Evolutionary conservation across 305 asterid species (phyloP).

Genomic region (Salvia sclarea): DNA sequence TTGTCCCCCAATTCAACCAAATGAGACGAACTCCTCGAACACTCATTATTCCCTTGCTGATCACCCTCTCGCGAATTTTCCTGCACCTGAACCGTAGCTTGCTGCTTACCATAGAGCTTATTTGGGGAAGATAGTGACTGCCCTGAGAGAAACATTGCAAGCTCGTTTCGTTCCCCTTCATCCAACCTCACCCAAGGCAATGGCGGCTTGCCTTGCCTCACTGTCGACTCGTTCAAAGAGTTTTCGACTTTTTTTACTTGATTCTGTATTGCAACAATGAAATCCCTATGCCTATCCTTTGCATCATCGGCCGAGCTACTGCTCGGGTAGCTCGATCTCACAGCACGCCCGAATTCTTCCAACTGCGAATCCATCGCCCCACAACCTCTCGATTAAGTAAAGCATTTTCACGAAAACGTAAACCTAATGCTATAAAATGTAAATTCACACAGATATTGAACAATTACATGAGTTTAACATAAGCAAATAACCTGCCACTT

Average conservation of each 20-base stretch:
- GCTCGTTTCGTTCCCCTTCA: slow-evolving; percentile 81
- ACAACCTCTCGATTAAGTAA: background rate
- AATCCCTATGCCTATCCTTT: slow-evolving; percentile 68
- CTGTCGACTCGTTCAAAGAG: slow-evolving; percentile 53
- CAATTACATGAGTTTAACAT: background rate
- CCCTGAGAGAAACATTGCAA: slow-evolving; percentile 78
- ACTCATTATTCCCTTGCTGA: slow-evolving; percentile 34
- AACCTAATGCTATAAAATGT: background rate
- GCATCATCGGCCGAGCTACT: slow-evolving; percentile 59
- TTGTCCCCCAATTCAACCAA: slow-evolving; percentile 57
- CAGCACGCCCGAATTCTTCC: slow-evolving; percentile 91
- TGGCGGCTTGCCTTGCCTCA: slow-evolving; percentile 74
- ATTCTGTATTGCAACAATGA: slow-evolving; percentile 61
- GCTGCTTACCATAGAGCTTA: slow-evolving; percentile 34
- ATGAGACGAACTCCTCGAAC: slow-evolving; percentile 56
- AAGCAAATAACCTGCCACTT: slow-evolving; percentile 83
- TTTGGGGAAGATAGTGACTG: slow-evolving; percentile 37
- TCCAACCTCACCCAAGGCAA: slow-evolving; percentile 80
- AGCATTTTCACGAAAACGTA: too few species aligned
- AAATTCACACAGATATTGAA: background rate
- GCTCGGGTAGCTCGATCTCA: slow-evolving; percentile 56
- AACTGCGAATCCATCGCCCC: slow-evolving; percentile 52
- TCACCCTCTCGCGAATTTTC: slow-evolving; percentile 38
- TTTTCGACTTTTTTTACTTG: slow-evolving; percentile 64
- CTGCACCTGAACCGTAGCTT: slow-evolving; percentile 33